phyloP scores from a whole-genome alignment of 108 stramenopile genomes.

The Cyclostephanos tholiformis region DNA sequence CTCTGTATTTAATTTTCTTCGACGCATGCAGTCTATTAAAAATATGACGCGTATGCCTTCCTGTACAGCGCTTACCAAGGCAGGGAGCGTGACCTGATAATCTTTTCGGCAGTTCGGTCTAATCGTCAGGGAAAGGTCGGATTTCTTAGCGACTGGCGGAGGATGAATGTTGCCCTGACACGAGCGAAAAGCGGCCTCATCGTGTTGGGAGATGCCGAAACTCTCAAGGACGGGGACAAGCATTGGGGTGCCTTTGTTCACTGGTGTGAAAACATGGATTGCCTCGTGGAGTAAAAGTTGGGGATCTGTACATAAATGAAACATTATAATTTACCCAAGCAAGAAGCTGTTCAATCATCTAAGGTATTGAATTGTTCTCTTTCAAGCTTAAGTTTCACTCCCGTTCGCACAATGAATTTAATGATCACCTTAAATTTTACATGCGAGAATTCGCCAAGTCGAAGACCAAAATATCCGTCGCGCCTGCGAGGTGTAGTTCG shows the following conservation, averaged over 20 bases:
- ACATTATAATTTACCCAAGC: too few species aligned
- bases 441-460: slow-evolving; percentile 88
- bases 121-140: slow-evolving; percentile 94
- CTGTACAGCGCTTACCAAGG: slow-evolving; percentile 83
- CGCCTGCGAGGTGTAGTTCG: slow-evolving; percentile 86
- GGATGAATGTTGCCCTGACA: slow-evolving; percentile 98
- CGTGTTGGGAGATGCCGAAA: slow-evolving; percentile 91
- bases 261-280: slow-evolving; percentile 68
- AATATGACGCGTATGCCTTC: not conserved
- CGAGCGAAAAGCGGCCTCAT: slow-evolving; percentile 88
- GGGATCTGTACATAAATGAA: too few species aligned
- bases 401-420: not conserved
- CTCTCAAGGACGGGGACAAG: slow-evolving; percentile 80
- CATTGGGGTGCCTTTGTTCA: slow-evolving; percentile 89
- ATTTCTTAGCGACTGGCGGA: slow-evolving; percentile 93
- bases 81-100: slow-evolving; percentile 91
- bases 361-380: too few species aligned
- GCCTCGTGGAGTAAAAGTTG: slow-evolving; percentile 53
- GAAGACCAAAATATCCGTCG: slow-evolving; percentile 94
- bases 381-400: too few species aligned
- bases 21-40: not conserved
- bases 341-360: too few species aligned
- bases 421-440: slow-evolving; percentile 49
- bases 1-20: not conserved
- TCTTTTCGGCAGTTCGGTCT: slow-evolving; percentile 92